Evolutionary conservation across 192 early-diverging fungal species (phyloP).

Genomic region (Dissophora globulifera): DNA sequence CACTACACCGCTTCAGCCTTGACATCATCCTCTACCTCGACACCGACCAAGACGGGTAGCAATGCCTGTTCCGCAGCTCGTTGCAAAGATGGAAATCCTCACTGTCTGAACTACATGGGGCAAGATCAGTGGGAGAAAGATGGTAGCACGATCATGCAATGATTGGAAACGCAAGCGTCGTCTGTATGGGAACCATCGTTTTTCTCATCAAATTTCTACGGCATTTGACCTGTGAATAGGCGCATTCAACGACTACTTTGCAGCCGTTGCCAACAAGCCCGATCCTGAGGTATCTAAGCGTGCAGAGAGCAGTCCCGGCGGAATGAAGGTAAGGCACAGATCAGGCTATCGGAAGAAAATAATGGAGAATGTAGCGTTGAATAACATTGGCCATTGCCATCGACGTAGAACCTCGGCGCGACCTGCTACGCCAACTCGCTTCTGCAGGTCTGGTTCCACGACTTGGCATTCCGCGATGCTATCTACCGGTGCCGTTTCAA

Average conservation of each 20-base stretch:
- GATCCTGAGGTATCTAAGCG: constrained; percentile 6
- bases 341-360: neutral
- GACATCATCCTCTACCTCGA: no score
- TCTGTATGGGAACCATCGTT: no score
- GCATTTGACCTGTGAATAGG: constrained; percentile 5
- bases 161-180: no score
- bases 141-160: constrained; percentile 15
- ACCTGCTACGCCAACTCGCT: constrained; percentile 54
- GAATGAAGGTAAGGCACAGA: constrained; percentile 35
- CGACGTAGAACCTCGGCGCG: constrained; percentile 51
- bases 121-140: constrained; percentile 51
- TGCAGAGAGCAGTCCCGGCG: constrained; percentile 11
- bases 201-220: neutral
- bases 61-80: constrained; percentile 10
- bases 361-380: neutral
- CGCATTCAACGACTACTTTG: constrained; percentile 20
- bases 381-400: no score
- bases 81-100: constrained; percentile 50
- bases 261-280: neutral
- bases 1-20: neutral
- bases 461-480: constrained; percentile 29
- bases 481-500: constrained; percentile 33
- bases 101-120: constrained; percentile 49
- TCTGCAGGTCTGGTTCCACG: constrained; percentile 56
- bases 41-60: neutral